Evolutionary conservation across 345 rosid species (phyloP).

Genomic region (Psidium guajava): DNA sequence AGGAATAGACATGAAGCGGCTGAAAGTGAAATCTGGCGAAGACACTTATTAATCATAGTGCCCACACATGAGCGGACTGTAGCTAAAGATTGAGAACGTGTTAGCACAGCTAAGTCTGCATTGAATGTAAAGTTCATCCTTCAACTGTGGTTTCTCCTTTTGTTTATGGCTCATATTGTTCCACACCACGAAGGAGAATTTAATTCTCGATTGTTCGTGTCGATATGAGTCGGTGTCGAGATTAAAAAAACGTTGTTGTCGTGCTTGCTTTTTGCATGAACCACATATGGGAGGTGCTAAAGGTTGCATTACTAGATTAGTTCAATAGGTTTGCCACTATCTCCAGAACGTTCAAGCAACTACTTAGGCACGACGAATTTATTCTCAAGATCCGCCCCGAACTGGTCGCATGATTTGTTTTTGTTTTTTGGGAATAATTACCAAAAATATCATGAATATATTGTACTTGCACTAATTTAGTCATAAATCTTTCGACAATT

Average conservation of each 20-base stretch:
- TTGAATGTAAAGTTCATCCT: neutral
- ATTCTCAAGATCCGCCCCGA: neutral
- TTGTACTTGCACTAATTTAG: too few relatives aligned
- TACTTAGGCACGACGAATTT: neutral
- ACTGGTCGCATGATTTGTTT: neutral
- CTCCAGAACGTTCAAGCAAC: neutral
- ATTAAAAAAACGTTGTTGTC: neutral
- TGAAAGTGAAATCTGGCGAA: neutral
- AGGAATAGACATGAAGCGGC: neutral
- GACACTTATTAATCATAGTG: neutral
- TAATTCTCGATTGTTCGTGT: neutral
- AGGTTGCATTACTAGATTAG: neutral
- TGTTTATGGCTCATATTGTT: neutral
- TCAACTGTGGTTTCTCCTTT: neutral
- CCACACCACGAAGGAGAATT: neutral
- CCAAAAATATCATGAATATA: too few relatives aligned
- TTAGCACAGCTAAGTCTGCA: neutral
- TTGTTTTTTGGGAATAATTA: too few relatives aligned
- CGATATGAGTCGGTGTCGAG: neutral
- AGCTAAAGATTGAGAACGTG: neutral
- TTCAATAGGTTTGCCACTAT: neutral
- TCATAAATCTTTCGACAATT: too few relatives aligned
- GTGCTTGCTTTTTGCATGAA: neutral
- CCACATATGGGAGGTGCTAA: neutral
- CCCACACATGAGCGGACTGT: neutral